Percentiles rank a stretch among this genome's conserved stretches.
phyloP scores from a whole-genome alignment of 2,329 filamentous ascomycete species.

The Epichloe gansuensis region DNA sequence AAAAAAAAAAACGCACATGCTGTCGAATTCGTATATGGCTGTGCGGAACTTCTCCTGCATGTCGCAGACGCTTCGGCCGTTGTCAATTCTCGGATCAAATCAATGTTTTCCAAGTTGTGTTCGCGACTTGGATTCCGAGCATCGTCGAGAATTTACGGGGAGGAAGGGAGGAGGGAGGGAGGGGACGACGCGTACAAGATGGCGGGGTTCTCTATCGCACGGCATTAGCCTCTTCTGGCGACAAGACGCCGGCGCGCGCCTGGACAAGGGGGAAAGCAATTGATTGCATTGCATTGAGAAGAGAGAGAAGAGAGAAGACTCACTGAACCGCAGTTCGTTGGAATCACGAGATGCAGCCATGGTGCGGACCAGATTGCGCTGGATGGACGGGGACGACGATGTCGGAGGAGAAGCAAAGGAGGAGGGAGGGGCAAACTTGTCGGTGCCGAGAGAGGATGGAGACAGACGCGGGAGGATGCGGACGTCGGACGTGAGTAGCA shows the following conservation, averaged over 20 bases:
- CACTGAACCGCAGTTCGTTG: conserved; percentile 22
- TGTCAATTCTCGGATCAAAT: neutral
- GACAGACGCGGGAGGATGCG: neutral
- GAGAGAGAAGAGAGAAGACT: conserved; percentile 8
- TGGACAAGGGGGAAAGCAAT: neutral
- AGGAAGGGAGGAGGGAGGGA: too few species aligned
- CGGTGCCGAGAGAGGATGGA: neutral
- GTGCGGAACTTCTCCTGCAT: conserved; percentile 85
- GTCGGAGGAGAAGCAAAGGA: neutral
- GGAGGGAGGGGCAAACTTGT: neutral
- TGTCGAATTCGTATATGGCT: conserved; percentile 75
- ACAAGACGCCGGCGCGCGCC: too few species aligned
- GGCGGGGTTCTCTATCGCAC: conserved; percentile 31
- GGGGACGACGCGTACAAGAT: conserved; percentile 37
- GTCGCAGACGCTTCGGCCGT: conserved; percentile 63
- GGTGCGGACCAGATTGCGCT: neutral
- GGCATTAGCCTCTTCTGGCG: neutral
- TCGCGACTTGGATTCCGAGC: neutral
- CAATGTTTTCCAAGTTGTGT: neutral
- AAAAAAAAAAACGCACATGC: conserved; percentile 44
- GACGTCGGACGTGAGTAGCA: too few species aligned
- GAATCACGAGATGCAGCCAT: conserved; percentile 5
- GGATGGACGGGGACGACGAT: neutral
- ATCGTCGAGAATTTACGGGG: neutral
- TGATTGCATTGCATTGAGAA: neutral